Base-by-base conservation (phyloP, 169 alveolate species). In the Cryptosporidium baileyi region DNA sequence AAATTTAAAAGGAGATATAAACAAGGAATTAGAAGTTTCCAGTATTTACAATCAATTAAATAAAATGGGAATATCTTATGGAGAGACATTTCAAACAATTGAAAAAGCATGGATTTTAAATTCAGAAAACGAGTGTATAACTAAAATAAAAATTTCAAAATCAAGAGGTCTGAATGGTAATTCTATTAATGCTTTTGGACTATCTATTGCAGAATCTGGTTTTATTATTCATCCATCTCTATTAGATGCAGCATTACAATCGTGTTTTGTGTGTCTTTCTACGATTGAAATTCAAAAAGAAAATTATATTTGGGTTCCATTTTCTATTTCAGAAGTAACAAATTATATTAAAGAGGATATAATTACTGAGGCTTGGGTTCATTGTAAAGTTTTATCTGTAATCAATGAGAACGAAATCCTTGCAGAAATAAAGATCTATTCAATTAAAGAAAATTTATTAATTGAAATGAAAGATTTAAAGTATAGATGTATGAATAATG, bases 31-130 rank as follows among this genome's bases (percentile, higher is more conserved):
- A n/a, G 89, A 90, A 15, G 89, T 82, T 51, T 60, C 67, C 38
- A 67, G 41, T 60, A 60, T 82, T 51, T 91, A 91, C 74, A 89
- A 60, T 32, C 11, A 47, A 30, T 60, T 91, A 22, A 45, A 51
- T 38, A 92, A 90, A 38, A 36, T 82, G 22, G 94, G 94, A 34
- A 81, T 91, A 13, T 80, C 88, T 51, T 91, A 91, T 54, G 94
- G 94, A 8, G 80, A 74, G 0, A 89, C 89, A 45, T 91, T 91
- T 79, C 89, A 91, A 45, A 85, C 94, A 5, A 85, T 91, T 51
- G 17, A 36, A 40, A 74, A 26, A 13, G 85, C 85, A 11, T 74
- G 85, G 85, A 74, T 17, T 3, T 15, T 74, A 6, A 38, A 74
- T 22, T 32, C 40, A 54, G 67, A 36, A 74, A 74, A 52, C 15